Percentiles rank a stretch among this genome's conserved stretches.
Evolutionary conservation across 176 grass and related monocot species (phyloP).

Genomic region (Dendrocalamus sinicus): DNA sequence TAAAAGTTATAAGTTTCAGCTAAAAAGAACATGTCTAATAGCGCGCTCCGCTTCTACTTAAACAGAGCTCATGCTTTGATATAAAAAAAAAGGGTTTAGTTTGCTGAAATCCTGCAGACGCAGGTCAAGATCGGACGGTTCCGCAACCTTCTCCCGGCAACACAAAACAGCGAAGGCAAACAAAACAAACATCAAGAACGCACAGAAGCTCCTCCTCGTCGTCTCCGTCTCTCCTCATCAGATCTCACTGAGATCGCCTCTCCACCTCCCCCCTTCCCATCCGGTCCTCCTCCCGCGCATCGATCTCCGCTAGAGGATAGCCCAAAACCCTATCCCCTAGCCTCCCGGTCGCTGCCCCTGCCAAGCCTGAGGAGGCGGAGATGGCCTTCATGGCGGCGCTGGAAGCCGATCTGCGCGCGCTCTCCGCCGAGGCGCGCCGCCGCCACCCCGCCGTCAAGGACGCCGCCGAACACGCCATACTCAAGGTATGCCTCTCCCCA

Average conservation of each 20-base stretch:
- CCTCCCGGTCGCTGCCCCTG: background rate
- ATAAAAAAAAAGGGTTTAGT: too few relatives aligned
- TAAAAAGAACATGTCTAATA: too few relatives aligned
- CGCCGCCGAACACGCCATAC: slow-evolving; percentile 86
- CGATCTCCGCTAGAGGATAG: slow-evolving; percentile 22
- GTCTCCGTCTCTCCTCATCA: slow-evolving; percentile 30
- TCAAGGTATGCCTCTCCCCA: slow-evolving; percentile 58
- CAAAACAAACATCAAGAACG: slow-evolving; percentile 4
- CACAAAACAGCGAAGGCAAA: slow-evolving; percentile 2
- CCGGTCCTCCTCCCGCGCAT: slow-evolving; percentile 14
- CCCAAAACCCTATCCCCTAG: slow-evolving; percentile 47
- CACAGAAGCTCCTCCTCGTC: slow-evolving; percentile 26
- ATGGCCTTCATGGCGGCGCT: slow-evolving; percentile 96
- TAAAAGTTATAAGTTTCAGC: too few relatives aligned
- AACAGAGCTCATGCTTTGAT: too few relatives aligned
- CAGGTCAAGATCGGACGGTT: slow-evolving; percentile 46
- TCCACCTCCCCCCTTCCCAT: background rate
- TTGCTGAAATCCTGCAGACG: background rate
- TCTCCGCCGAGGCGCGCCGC: slow-evolving; percentile 93
- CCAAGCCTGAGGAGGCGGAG: slow-evolving; percentile 30
- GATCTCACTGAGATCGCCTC: slow-evolving; percentile 24
- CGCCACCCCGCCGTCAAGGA: slow-evolving; percentile 90
- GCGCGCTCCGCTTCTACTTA: background rate
- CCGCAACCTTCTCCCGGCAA: slow-evolving; percentile 10
- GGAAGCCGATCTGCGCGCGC: slow-evolving; percentile 97